These are phyloP conservation scores for Tetraselmis chui DNA, from an alignment of 139 green algal genomes.

Conservation along the genomic window DNA sequence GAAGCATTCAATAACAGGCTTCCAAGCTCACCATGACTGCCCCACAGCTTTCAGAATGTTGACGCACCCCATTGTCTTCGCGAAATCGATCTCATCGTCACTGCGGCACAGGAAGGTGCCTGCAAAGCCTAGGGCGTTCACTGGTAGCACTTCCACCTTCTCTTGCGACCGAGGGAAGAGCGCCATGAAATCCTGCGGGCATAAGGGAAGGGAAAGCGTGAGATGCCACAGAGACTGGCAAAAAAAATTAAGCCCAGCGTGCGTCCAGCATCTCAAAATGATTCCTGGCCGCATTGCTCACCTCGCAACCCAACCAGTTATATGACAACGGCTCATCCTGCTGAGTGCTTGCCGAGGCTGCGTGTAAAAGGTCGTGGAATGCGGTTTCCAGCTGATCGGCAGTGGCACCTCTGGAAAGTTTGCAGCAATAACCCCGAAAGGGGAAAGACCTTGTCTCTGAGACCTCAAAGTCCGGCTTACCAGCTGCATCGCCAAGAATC, in stretches of 20 bases:
- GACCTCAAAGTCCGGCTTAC: background rate
- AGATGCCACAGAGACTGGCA: background rate
- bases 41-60: background rate
- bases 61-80: background rate
- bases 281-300: too few relatives aligned
- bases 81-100: background rate
- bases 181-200: background rate
- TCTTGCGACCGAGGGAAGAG: background rate
- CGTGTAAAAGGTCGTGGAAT: background rate
- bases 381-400: background rate
- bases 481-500: background rate
- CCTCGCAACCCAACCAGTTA: background rate
- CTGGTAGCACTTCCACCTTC: background rate
- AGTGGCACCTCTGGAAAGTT: background rate
- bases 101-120: background rate
- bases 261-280: background rate
- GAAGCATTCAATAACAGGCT: too few relatives aligned
- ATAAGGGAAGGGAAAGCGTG: background rate
- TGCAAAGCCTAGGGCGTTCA: background rate
- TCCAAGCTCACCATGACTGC: background rate
- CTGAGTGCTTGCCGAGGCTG: background rate
- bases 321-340: background rate
- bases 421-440: background rate
- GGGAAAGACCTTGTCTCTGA: background rate
- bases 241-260: background rate